These are phyloP conservation scores for Malassezia nana DNA, from an alignment of 1,284 basidiomycete genomes.

Conservation along the genomic window DNA sequence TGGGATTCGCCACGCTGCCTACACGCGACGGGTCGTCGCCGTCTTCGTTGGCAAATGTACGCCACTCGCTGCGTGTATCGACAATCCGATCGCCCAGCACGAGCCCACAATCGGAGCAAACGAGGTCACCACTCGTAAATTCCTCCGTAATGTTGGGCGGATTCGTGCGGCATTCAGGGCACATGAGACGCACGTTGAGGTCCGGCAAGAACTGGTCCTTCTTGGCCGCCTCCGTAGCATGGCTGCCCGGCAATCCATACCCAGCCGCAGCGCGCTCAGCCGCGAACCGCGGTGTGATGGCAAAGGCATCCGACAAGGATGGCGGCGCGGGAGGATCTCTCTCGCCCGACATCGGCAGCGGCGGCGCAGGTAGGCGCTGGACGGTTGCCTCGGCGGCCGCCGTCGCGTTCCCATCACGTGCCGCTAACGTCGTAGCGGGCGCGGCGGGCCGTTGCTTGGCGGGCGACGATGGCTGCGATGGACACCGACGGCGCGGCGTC, in stretches of 20 bases:
- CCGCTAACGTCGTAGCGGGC: neutral
- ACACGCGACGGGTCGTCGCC: slow-evolving; percentile 99
- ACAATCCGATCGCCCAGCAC: slow-evolving; percentile 92
- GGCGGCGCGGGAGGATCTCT: slow-evolving; percentile 7
- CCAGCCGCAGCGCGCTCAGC: slow-evolving; percentile 26
- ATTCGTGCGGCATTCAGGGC: slow-evolving; percentile 84
- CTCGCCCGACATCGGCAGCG: neutral
- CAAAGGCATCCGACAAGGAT: slow-evolving; percentile 31
- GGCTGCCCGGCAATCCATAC: neutral
- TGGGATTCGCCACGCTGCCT: slow-evolving; percentile 82
- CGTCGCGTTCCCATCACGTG: neutral
- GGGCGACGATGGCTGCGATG: slow-evolving; percentile 6
- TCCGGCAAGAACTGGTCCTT: slow-evolving; percentile 37
- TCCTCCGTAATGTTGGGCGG: slow-evolving; percentile 92
- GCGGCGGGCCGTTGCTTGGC: neutral
- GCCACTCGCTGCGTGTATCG: slow-evolving; percentile 90
- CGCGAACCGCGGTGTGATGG: slow-evolving; percentile 36
- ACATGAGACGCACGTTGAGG: slow-evolving; percentile 50
- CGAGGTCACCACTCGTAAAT: slow-evolving; percentile 92
- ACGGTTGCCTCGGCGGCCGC: neutral
- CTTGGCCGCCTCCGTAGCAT: neutral
- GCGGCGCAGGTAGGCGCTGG: neutral
- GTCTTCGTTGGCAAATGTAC: slow-evolving; percentile 95
- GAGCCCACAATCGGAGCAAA: slow-evolving; percentile 90
- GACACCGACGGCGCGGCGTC: slow-evolving; percentile 10